Evolutionary conservation across 2,329 filamentous ascomycete genomes (phyloP).

Genomic region (Aureobasidium sp.): DNA sequence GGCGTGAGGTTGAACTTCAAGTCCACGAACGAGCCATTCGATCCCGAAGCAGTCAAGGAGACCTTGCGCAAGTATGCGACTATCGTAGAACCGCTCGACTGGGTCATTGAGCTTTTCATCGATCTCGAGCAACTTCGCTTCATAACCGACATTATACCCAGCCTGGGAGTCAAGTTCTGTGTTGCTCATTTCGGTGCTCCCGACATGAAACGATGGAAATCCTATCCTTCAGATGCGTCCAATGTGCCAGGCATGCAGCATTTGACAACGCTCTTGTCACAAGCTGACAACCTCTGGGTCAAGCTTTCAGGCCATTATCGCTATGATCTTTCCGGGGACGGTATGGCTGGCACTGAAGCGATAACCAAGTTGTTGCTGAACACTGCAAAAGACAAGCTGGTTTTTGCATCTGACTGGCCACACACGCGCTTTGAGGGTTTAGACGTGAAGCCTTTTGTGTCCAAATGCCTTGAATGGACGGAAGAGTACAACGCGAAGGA

Average conservation of each 20-base stretch:
- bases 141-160: constrained; percentile 44
- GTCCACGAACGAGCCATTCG: constrained; percentile 32
- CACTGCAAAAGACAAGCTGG: constrained; percentile 39
- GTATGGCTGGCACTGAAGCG: constrained; percentile 39
- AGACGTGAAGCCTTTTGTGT: constrained; percentile 50
- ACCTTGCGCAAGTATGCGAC: constrained; percentile 45
- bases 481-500: constrained; percentile 36
- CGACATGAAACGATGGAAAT: constrained; percentile 26
- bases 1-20: constrained; percentile 29
- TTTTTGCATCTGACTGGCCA: constrained; percentile 59
- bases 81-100: constrained; percentile 44
- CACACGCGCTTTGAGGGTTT: constrained; percentile 55
- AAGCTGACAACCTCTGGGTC: constrained; percentile 45
- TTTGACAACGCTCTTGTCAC: constrained; percentile 40
- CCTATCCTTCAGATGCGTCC: constrained; percentile 9
- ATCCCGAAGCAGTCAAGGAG: constrained; percentile 35
- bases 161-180: constrained; percentile 45
- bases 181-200: constrained; percentile 52
- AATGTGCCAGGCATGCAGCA: constrained; percentile 40
- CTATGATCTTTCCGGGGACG: constrained; percentile 39
- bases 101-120: constrained; percentile 55
- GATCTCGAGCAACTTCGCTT: constrained; percentile 44
- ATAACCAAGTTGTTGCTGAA: constrained; percentile 45
- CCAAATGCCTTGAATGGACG: constrained; percentile 49
- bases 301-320: constrained; percentile 56